Evolutionary conservation across 73 alveolate genomes (phyloP), one percentile per base, ranked within the genome.

Genomic region (Tetrahymena elliotti): DNA sequence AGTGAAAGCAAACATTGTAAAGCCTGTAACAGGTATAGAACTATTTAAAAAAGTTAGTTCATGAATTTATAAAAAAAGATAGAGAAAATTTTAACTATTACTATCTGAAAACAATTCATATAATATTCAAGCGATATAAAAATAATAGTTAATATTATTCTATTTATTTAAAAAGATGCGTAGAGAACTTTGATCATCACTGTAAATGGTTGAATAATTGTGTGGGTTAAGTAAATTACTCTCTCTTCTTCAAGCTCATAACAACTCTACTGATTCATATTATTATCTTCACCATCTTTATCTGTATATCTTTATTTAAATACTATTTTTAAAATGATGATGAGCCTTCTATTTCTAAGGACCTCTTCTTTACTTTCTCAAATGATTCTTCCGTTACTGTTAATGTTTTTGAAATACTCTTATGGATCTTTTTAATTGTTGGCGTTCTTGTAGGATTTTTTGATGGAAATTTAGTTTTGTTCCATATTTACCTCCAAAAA

Each of bases 151-250:
- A 9, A 47, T 47, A 47, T 47, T 18, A 47, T 47, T 47, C 82
- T 47, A 47, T 47, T 47, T 47, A 27, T 47, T 36, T 84, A 83
- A 33, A 52, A 38, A 94, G 96, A 94, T 94, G 96, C 83, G 96
- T 94, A 20, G 93, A 94, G 33, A 94, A 94, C 41, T 94, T 94
- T 47, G 96, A 94, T 36, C 96, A 94, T 94, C 96, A 94, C 52
- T 94, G 96, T 34, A 94, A 94, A 39, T 94, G 96, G 96, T 24
- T 94, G 4, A 94, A 94, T 94, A 94, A 94, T 94, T 94, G 96
- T 35, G 37, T 94, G 13, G 96, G 96, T 31, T 84, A 94, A 84
- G 92, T 52, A 47, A 94, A 94, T 52, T 94, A 94, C 83, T 37
- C 38, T 24, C 37, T 40, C 33, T 94, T 94, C 84, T 88, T 94